phyloP scores from a whole-genome alignment of 116 monocot species.

The Iris pallida region DNA sequence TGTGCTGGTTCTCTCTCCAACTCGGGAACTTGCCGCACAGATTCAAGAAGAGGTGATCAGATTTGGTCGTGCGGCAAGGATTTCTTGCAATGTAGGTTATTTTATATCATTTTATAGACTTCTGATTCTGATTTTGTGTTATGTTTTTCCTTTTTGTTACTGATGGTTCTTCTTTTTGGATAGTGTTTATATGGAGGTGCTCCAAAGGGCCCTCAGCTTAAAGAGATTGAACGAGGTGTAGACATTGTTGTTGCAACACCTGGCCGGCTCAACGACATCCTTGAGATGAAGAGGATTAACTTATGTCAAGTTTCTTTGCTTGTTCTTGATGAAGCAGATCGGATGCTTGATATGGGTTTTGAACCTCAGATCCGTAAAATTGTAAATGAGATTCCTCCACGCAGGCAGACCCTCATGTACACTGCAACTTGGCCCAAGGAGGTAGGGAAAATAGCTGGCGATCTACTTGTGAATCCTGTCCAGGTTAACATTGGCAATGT shows the following conservation, averaged over 20 bases:
- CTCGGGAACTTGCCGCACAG: constrained; percentile 16
- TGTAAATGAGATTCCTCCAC: constrained; percentile 16
- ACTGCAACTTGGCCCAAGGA: too few relatives aligned
- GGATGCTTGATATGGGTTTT: constrained; percentile 18
- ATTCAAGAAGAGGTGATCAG: constrained; percentile 17
- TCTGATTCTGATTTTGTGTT: too few relatives aligned
- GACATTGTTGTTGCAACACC: constrained; percentile 17
- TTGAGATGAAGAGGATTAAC: constrained; percentile 17
- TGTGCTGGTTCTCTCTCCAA: constrained; percentile 15
- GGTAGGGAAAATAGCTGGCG: constrained; percentile 16
- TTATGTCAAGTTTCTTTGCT: constrained; percentile 13
- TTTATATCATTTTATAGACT: too few relatives aligned
- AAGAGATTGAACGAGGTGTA: constrained; percentile 13
- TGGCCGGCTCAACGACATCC: constrained; percentile 18
- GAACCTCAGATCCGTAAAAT: constrained; percentile 17
- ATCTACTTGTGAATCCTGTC: constrained; percentile 16
- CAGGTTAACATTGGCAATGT: constrained; percentile 18
- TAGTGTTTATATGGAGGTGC: constrained; percentile 20
- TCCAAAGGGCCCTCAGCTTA: constrained; percentile 10
- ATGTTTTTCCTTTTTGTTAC: neutral
- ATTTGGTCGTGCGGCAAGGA: constrained; percentile 17
- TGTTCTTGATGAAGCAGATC: constrained; percentile 19
- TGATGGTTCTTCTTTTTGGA: neutral
- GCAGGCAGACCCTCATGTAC: constrained; percentile 19
- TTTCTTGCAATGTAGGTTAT: constrained; percentile 15